A percentile compares a stretch with the other conserved stretches of the same genome.
Evolutionary conservation across 2,329 filamentous ascomycete genomes (phyloP).

Genomic region (Fusarium sp.): DNA sequence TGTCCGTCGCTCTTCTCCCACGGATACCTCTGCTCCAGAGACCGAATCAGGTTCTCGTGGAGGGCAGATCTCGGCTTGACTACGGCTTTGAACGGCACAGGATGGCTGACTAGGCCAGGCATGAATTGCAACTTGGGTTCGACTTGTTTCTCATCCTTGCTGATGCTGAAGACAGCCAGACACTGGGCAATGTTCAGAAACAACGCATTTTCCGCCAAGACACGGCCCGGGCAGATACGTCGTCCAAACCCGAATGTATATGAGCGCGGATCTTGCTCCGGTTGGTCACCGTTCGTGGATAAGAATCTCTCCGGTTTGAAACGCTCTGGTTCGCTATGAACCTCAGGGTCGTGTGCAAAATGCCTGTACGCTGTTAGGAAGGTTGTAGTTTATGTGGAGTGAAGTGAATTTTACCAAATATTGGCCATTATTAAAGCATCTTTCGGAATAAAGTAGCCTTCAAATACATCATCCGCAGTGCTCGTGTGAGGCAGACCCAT

Average conservation of each 20-base stretch:
- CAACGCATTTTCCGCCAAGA: conserved; percentile 49
- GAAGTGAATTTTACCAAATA: conserved; percentile 22
- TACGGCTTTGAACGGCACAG: conserved; percentile 21
- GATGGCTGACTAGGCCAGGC: conserved; percentile 36
- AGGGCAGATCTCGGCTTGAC: conserved; percentile 30
- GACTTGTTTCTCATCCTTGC: not conserved
- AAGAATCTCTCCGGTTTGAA: conserved; percentile 40
- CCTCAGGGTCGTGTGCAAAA: conserved; percentile 37
- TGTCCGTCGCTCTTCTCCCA: conserved; percentile 36
- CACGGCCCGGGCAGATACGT: conserved; percentile 51
- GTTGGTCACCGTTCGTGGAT: conserved; percentile 25
- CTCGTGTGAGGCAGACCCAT: conserved; percentile 57
- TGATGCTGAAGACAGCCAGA: conserved; percentile 61
- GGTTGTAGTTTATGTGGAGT: too few relatives aligned
- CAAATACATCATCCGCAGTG: conserved; percentile 44
- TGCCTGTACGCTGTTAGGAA: conserved; percentile 10
- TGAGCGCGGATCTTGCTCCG: conserved; percentile 47
- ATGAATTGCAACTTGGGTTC: conserved; percentile 18
- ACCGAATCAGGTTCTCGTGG: conserved; percentile 26
- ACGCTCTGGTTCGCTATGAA: conserved; percentile 26
- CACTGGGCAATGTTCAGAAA: conserved; percentile 56
- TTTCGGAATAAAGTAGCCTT: conserved; percentile 45
- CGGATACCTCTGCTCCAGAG: conserved; percentile 30
- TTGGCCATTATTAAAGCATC: conserved; percentile 39
- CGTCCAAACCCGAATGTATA: conserved; percentile 54